These are phyloP conservation scores for Neurospora cerealis DNA, from an alignment of 495 filamentous ascomycete species.

Conservation along the genomic window DNA sequence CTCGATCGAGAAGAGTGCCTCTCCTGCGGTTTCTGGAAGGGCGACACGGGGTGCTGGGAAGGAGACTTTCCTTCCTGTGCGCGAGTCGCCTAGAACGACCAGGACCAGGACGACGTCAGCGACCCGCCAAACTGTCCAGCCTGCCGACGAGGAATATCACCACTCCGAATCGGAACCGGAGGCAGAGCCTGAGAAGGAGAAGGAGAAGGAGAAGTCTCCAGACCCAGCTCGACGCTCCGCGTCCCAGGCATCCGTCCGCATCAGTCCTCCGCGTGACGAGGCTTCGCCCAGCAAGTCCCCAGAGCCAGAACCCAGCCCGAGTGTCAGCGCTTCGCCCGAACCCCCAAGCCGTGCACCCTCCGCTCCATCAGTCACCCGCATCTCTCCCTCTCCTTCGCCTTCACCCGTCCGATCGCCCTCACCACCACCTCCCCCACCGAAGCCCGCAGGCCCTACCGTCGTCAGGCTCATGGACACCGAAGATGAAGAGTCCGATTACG, in stretches of 20 bases:
- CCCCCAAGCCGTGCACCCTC: not conserved
- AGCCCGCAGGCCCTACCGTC: slow-evolving; percentile 16
- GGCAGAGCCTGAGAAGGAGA: not conserved
- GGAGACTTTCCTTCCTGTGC: not conserved
- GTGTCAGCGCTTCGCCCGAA: not conserved
- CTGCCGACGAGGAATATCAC: not conserved
- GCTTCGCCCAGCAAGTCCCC: not conserved
- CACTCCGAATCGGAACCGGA: not conserved
- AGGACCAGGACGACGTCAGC: slow-evolving; percentile 1
- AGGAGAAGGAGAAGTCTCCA: not conserved
- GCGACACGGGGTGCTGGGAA: not conserved
- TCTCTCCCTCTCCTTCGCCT: not conserved
- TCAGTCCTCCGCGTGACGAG: not conserved
- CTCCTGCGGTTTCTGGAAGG: not conserved
- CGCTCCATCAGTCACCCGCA: not conserved
- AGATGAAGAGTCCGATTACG: slow-evolving; percentile 7
- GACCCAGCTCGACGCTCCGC: not conserved
- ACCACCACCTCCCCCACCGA: slow-evolving; percentile 1
- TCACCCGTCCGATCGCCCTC: not conserved
- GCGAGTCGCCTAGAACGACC: not conserved
- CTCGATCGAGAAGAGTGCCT: slow-evolving; percentile 3
- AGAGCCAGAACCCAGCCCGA: not conserved
- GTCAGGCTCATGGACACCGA: slow-evolving; percentile 18
- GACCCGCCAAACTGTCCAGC: not conserved
- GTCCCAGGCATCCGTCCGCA: not conserved